Evolutionary conservation across 768 basidiomycete genomes (phyloP).

Genomic region (Suillus spraguei): DNA sequence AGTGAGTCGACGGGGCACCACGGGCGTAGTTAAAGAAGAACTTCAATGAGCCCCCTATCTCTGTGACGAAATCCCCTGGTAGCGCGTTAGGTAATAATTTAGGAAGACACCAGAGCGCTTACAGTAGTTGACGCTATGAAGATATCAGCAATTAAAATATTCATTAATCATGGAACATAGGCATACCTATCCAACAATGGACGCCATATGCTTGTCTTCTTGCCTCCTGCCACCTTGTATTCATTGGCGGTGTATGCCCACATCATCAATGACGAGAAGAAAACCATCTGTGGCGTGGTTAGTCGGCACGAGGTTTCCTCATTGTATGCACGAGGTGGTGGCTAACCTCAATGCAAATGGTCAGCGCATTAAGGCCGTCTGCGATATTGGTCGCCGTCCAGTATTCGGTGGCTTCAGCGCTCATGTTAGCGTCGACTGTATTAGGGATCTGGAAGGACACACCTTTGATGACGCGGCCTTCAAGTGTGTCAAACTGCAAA

Average conservation of each 20-base stretch:
- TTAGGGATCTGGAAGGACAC: constrained; percentile 10
- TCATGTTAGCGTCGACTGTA: constrained; percentile 1
- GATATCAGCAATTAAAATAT: constrained; percentile 10
- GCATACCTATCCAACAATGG: constrained; percentile 70
- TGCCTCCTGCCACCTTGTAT: constrained; percentile 51
- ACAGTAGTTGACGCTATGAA: constrained; percentile 49
- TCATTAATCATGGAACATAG: neutral
- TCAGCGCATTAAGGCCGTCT: constrained; percentile 79
- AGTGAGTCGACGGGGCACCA: constrained; percentile 32
- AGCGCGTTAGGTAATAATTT: constrained; percentile 12
- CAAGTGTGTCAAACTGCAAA: constrained; percentile 63
- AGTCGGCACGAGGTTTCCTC: constrained; percentile 10
- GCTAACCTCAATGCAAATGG: constrained; percentile 80
- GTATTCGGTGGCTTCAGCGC: constrained; percentile 60
- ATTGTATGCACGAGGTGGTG: neutral
- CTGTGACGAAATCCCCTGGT: constrained; percentile 64
- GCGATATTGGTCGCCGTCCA: constrained; percentile 88
- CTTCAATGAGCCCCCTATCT: constrained; percentile 63
- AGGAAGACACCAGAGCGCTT: constrained; percentile 19
- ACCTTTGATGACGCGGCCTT: constrained; percentile 72
- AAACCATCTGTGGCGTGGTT: constrained; percentile 63
- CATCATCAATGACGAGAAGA: constrained; percentile 76
- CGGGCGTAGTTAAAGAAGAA: constrained; percentile 55
- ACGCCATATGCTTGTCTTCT: constrained; percentile 61
- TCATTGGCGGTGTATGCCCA: constrained; percentile 82